phyloP scores from a whole-genome alignment of 2,329 filamentous ascomycete genomes.

The Fusarium nisikadoi region DNA sequence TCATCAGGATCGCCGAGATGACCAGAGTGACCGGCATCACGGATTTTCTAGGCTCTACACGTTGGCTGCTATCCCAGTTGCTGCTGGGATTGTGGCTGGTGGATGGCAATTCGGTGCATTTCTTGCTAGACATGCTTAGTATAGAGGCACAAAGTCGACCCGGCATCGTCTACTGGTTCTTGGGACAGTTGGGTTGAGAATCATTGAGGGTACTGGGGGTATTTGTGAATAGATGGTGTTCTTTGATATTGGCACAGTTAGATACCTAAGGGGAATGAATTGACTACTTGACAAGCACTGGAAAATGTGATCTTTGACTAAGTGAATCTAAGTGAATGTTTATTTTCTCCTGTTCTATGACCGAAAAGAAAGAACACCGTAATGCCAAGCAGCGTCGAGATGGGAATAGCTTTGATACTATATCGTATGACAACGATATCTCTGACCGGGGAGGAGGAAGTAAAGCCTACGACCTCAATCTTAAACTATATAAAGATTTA shows the following conservation, averaged over 20 bases:
- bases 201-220: neutral
- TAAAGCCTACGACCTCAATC: neutral
- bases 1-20: neutral
- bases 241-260: neutral
- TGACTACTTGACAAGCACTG: no score
- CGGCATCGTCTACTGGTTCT: rapidly evolving
- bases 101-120: neutral
- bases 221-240: neutral
- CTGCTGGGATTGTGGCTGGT: neutral
- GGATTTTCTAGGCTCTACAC: no score
- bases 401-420: neutral
- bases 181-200: no score
- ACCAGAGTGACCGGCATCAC: neutral
- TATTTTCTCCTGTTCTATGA: no score
- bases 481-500: neutral
- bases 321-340: neutral
- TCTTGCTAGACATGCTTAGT: neutral
- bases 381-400: neutral
- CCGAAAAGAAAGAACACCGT: neutral
- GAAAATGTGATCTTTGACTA: neutral
- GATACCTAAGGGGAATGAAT: no score
- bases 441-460: neutral
- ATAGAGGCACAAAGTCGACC: rapidly evolving
- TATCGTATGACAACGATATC: no score
- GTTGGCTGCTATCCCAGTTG: neutral